Base-by-base conservation (phyloP, 1,284 basidiomycete genomes). In the Tilletia walkeri region DNA sequence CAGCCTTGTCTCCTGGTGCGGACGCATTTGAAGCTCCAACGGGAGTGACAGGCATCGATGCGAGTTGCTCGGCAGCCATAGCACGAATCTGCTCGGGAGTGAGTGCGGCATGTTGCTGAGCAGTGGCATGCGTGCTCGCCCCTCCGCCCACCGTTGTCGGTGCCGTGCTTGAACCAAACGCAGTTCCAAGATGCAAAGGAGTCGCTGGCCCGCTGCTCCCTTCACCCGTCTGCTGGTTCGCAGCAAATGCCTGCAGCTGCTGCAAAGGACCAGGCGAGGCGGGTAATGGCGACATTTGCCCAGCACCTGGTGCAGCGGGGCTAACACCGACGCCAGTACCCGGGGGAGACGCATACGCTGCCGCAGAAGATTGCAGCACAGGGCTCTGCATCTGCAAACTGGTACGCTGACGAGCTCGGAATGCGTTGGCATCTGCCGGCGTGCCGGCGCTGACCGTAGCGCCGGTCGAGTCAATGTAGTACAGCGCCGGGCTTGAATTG, bases 361-460 rank as follows among this genome's bases (percentile, higher is more conserved):
- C 34, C 20, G 56, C n/a, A 34, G 56, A 14, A 14, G 56, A 61
- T 9, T n/a, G n/a, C 56, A 36, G 14, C 7, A 61, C 30, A 34
- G 56, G 56, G 30, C 56, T 61, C 56, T 61, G 56, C 56, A 61
- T 20, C 34, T 61, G 56, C 30, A 34, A n/a, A 61, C 56, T 61
- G 24, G n/a, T 18, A 16, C 56, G 56, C 24, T 34, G n/a, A 18
- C 56, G n/a, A 61, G 56, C 56, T 24, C 56, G 56, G 34, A 34
- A 61, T 14, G 56, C n/a, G 6, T 5, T 36, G 56, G 30, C 24
- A 12, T 61, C 56, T 20, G n/a, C n/a, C 9, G 56, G 24, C 34
- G 24, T 30, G 24, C 24, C 24, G 24, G 56, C 56, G 30, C 38
- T 61, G 20, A 18, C 20, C 24, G n/a, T 36, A 34, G 24, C 38